phyloP scores from a whole-genome alignment of 176 grass and related monocot species.

The Zizania latifolia region DNA sequence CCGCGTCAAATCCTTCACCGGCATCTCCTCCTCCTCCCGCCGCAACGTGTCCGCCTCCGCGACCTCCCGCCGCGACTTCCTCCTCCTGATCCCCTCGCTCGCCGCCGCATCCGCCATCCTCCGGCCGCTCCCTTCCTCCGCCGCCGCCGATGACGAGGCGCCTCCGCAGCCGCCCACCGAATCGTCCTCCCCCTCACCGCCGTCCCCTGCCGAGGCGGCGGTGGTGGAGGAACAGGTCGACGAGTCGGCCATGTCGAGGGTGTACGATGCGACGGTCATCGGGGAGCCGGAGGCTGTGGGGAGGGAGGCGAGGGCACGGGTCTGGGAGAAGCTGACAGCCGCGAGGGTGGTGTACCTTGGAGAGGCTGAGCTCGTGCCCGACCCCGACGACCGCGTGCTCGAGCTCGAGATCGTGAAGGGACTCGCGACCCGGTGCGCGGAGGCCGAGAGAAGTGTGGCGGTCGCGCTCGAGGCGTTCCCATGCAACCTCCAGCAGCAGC shows the following conservation, averaged over 20 bases:
- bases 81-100: slow-evolving; percentile 59
- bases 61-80: slow-evolving; percentile 47
- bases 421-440: slow-evolving; percentile 42
- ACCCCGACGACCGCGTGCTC: slow-evolving; percentile 70
- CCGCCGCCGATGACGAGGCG: slow-evolving; percentile 11
- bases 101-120: slow-evolving; percentile 45
- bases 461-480: slow-evolving; percentile 86
- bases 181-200: neutral
- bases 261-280: slow-evolving; percentile 93
- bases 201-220: neutral
- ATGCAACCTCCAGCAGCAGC: slow-evolving; percentile 67
- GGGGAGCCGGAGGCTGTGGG: slow-evolving; percentile 86
- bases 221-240: slow-evolving; percentile 17
- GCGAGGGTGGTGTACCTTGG: slow-evolving; percentile 86
- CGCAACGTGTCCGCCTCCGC: slow-evolving; percentile 20
- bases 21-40: neutral
- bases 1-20: neutral
- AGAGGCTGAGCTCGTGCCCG: slow-evolving; percentile 74
- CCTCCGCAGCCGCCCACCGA: neutral
- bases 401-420: slow-evolving; percentile 81
- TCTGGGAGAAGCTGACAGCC: slow-evolving; percentile 85
- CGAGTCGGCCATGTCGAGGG: slow-evolving; percentile 58
- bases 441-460: slow-evolving; percentile 43
- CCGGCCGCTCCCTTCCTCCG: slow-evolving; percentile 2
- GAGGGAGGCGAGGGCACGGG: slow-evolving; percentile 49